phyloP scores from a whole-genome alignment of 352 stramenopile genomes.

The Phytophthora kernoviae region DNA sequence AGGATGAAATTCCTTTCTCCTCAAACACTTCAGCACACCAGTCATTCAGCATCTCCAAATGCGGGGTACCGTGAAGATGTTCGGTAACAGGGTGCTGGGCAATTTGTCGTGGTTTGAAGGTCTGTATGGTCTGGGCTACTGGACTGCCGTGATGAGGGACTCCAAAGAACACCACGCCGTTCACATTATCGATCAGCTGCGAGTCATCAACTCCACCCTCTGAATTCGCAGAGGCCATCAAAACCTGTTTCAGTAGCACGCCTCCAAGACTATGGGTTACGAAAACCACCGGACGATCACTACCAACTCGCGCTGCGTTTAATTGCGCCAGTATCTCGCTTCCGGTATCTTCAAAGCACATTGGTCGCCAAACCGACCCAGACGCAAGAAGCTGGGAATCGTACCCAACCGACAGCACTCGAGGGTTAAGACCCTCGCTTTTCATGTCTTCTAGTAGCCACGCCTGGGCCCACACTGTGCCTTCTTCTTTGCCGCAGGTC shows the following conservation, averaged over 20 bases:
- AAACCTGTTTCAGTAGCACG: slow-evolving; percentile 81
- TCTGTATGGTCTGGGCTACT: slow-evolving; percentile 66
- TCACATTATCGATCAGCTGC: slow-evolving; percentile 62
- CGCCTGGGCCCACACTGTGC: slow-evolving; percentile 62
- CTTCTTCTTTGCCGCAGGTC: slow-evolving; percentile 70
- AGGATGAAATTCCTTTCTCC: slow-evolving; percentile 51
- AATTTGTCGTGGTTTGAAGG: slow-evolving; percentile 51
- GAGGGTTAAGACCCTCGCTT: slow-evolving; percentile 52
- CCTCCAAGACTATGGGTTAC: slow-evolving; percentile 88
- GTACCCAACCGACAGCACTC: slow-evolving; percentile 84
- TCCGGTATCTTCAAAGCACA: slow-evolving; percentile 75
- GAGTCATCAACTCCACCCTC: slow-evolving; percentile 8
- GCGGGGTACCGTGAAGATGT: slow-evolving; percentile 76
- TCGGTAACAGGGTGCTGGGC: slow-evolving; percentile 75
- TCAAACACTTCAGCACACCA: slow-evolving; percentile 66
- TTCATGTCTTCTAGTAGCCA: slow-evolving; percentile 77
- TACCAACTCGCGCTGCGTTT: slow-evolving; percentile 61
- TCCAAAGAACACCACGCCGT: slow-evolving; percentile 79
- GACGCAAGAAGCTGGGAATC: slow-evolving; percentile 79
- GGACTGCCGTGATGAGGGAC: slow-evolving; percentile 84
- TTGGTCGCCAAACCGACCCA: slow-evolving; percentile 75
- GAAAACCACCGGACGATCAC: slow-evolving; percentile 75
- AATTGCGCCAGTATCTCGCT: slow-evolving; percentile 69
- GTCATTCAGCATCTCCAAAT: slow-evolving; percentile 81
- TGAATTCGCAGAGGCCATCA: slow-evolving; percentile 50